Evolutionary conservation across 106 monocot genomes (phyloP).

Genomic region (Hemerocallis citrina): DNA sequence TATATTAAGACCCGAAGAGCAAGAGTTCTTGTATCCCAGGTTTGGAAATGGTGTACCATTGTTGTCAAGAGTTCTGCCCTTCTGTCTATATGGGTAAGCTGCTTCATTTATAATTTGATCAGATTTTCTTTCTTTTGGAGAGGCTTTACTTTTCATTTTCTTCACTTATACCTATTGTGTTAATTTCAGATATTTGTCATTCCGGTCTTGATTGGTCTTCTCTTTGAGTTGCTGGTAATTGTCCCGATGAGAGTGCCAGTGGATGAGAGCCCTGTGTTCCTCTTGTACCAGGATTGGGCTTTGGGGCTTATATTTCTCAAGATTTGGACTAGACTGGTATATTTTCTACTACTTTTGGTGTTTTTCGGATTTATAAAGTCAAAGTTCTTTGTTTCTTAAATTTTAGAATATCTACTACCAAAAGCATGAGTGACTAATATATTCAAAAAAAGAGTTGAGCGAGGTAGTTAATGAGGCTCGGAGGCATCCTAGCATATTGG

Average conservation of each 20-base stretch:
- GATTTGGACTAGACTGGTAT: slow-evolving; percentile 95
- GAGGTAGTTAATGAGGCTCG: not conserved
- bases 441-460: not conserved
- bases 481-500: not conserved
- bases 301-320: slow-evolving; percentile 89
- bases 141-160: not conserved
- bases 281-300: slow-evolving; percentile 98
- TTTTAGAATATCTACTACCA: too few species aligned
- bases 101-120: not conserved
- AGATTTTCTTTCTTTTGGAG: not conserved
- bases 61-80: slow-evolving; percentile 81
- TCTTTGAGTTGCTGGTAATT: slow-evolving; percentile 88
- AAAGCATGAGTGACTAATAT: not conserved
- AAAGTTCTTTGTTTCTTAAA: too few species aligned
- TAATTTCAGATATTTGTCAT: slow-evolving; percentile 72
- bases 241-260: slow-evolving; percentile 98
- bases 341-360: not conserved
- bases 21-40: slow-evolving; percentile 45
- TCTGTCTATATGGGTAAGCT: slow-evolving; percentile 86
- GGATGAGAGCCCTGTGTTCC: slow-evolving; percentile 95
- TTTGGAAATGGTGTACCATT: slow-evolving; percentile 81
- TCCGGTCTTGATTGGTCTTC: slow-evolving; percentile 91
- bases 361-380: slow-evolving; percentile 1
- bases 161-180: not conserved
- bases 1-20: slow-evolving; percentile 54